Evolutionary conservation across 495 filamentous ascomycete species (phyloP).

Genomic region (Glonium stellatum): DNA sequence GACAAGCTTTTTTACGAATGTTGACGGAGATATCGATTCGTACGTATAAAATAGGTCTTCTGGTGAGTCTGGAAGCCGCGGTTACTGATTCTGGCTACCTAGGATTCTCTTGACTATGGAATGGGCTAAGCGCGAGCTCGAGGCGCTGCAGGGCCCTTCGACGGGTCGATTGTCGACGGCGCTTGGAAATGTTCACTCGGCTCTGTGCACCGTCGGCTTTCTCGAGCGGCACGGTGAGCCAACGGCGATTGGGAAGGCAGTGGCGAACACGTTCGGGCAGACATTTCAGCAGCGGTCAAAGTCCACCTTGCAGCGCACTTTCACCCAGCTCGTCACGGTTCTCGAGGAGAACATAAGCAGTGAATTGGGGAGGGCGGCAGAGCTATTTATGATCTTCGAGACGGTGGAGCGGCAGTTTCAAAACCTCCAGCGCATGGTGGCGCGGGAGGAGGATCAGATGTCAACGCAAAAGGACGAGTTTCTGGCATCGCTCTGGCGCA

Average conservation of each 20-base stretch:
- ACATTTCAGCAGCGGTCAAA: conserved; percentile 72
- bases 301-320: conserved; percentile 72
- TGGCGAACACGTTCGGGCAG: conserved; percentile 68
- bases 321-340: conserved; percentile 77
- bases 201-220: conserved; percentile 60
- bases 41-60: conserved; percentile 33
- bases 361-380: conserved; percentile 67
- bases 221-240: conserved; percentile 59
- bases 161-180: conserved; percentile 54
- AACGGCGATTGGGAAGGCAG: conserved; percentile 57
- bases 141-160: conserved; percentile 46
- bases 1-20: conserved; percentile 81
- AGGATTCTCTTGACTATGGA: conserved; percentile 89
- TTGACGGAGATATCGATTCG: conserved; percentile 84
- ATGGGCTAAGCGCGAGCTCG: conserved; percentile 80
- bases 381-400: conserved; percentile 77
- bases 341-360: conserved; percentile 81
- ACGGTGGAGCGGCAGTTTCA: conserved; percentile 81
- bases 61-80: neutral
- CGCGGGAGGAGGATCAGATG: conserved; percentile 71
- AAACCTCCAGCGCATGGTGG: conserved; percentile 78
- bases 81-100: conserved; percentile 10
- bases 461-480: conserved; percentile 72
- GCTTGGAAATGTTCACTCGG: conserved; percentile 72
- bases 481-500: conserved; percentile 77